phyloP scores from a whole-genome alignment of 2,329 filamentous ascomycete species.

The Mycosphaerella arachidis region DNA sequence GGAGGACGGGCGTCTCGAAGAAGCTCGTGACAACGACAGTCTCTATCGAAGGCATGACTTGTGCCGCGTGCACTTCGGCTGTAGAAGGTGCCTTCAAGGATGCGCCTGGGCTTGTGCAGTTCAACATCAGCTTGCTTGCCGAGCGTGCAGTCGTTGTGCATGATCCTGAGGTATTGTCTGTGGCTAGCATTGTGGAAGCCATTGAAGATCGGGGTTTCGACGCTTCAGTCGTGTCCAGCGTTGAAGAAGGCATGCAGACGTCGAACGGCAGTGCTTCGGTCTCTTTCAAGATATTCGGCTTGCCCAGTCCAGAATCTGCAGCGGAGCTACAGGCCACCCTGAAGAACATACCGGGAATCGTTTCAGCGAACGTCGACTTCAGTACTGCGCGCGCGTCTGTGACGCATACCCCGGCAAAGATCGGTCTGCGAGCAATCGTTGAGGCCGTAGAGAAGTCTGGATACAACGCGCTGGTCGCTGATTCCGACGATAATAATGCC shows the following conservation, averaged over 20 bases:
- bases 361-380: conserved; percentile 67
- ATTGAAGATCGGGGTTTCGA: conserved; percentile 91
- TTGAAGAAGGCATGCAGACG: conserved; percentile 55
- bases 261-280: conserved; percentile 55
- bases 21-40: conserved; percentile 68
- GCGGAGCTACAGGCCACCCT: conserved; percentile 66
- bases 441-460: conserved; percentile 76
- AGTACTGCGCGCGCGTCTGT: conserved; percentile 70
- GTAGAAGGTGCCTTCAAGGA: conserved; percentile 77
- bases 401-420: conserved; percentile 63
- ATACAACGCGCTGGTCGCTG: conserved; percentile 83
- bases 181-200: conserved; percentile 71
- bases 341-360: conserved; percentile 63
- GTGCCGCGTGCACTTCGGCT: conserved; percentile 90
- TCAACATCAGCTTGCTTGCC: conserved; percentile 91
- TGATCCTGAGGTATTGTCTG: conserved; percentile 64
- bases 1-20: conserved; percentile 37
- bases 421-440: conserved; percentile 78
- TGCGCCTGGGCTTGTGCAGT: conserved; percentile 73
- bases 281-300: conserved; percentile 80
- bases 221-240: conserved; percentile 72
- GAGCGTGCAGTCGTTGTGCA: conserved; percentile 88
- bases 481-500: conserved; percentile 92
- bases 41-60: conserved; percentile 94
- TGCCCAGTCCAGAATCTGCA: conserved; percentile 67